phyloP scores from a whole-genome alignment of 2,329 filamentous ascomycete species.

The Aspergillus caelatus region DNA sequence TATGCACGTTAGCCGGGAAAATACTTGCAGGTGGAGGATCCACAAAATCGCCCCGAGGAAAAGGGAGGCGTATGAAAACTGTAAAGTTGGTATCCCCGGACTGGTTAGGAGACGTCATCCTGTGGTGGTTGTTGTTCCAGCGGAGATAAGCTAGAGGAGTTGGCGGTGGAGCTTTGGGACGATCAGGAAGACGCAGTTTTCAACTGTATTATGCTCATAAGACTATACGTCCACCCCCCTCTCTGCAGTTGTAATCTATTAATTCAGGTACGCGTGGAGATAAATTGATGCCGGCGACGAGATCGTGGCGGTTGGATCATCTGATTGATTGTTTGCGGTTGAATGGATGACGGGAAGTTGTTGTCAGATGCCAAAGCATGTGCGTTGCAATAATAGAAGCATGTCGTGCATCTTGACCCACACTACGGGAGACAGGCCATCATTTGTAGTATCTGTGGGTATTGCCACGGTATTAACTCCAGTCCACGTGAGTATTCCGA shows the following conservation, averaged over 20 bases:
- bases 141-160: not conserved
- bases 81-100: conserved; percentile 54
- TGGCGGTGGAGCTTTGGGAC: not conserved
- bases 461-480: not conserved
- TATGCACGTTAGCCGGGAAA: not conserved
- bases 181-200: not conserved
- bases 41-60: conserved; percentile 81
- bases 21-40: conserved; percentile 78
- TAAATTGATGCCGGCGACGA: not conserved
- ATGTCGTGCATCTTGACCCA: not conserved
- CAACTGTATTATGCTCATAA: not conserved
- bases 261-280: too few relatives aligned
- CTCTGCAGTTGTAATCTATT: not conserved
- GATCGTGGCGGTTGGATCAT: not conserved
- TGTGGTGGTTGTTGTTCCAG: not conserved
- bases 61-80: conserved; percentile 86
- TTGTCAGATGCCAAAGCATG: not conserved
- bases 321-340: not conserved
- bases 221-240: not conserved
- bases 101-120: conserved; percentile 21
- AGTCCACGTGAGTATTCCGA: not conserved
- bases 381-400: conserved; percentile 1
- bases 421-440: not conserved
- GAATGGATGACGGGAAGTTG: conserved; percentile 2
- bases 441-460: not conserved